A percentile compares a stretch with the other conserved stretches of the same genome.
Conservation (phyloP, 2,329 filamentous ascomycete species). For the Apiospora saccharicola region DNA sequence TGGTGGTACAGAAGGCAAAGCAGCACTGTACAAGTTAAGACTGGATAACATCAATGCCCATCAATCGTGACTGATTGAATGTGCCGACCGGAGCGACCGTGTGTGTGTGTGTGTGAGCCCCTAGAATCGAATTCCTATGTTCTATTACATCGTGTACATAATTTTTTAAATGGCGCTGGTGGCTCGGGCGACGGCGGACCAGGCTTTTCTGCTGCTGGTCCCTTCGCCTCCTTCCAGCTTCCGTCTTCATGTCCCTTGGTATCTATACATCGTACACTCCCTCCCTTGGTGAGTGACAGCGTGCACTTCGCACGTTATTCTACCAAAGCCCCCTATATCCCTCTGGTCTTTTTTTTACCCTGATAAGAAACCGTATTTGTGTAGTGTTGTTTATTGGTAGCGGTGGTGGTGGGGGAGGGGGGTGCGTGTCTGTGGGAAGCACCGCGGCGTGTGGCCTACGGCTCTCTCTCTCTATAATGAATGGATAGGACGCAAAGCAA, state of each 20-base stretch:
- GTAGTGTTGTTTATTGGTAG: background rate
- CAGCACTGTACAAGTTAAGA: background rate
- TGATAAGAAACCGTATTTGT: background rate
- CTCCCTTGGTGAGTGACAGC: background rate
- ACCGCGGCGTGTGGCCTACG: background rate
- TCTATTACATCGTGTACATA: slow-evolving; percentile 24
- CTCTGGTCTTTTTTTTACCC: background rate
- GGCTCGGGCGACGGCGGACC: background rate
- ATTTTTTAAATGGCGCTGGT: slow-evolving; percentile 6
- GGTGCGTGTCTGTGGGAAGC: background rate
- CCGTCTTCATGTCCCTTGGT: background rate
- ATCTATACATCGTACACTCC: slow-evolving; percentile 13
- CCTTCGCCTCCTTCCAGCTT: background rate
- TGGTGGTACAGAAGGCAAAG: background rate
- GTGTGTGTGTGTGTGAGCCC: background rate
- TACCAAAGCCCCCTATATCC: background rate
- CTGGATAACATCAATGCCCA: background rate
- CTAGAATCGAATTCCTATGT: slow-evolving; percentile 21
- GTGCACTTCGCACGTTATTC: background rate
- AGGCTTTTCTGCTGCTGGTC: background rate
- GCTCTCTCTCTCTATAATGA: background rate
- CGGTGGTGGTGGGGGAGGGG: background rate
- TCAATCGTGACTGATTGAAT: background rate
- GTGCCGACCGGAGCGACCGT: background rate
- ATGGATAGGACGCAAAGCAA: background rate